Evolutionary conservation across 257 asterid species (phyloP), one percentile per base, ranked within the genome.

Genomic region (Mitragyna speciosa): DNA sequence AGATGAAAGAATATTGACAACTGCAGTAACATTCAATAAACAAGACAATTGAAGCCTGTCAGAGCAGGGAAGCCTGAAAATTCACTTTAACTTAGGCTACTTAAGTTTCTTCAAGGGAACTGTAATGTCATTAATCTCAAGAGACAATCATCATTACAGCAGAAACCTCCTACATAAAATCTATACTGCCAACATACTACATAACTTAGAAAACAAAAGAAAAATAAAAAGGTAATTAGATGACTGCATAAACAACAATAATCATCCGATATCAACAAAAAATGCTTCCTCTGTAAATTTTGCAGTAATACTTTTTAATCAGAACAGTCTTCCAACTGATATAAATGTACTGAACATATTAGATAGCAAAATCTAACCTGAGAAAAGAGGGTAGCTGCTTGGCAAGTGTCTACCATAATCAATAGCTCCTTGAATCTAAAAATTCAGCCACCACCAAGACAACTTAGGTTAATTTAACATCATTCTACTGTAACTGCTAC

Each of bases 321-420:
- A 73, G 66, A 56, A 26, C 19, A 51, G 49, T 52, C 68, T 79
- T 33, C 72, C 69, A 56, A 36, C 66, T 26, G 2, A 61, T 33
- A 52, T 59, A 20, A 8, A 68, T 30, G 0, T 20, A 22, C 19
- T 41, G n/a, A 59, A 45, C 30, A 33, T 9, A 31, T 14, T 41
- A 72, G 51, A 79, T 77, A 63, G 19, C 41, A 56, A 69, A 79
- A 66, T 80, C 81, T 81, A 82, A 94, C 99, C 91, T 96, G 98
- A 83, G 93, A 89, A 89, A 94, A 96, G 61, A 92, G 96, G 52
- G 99, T 96, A 81, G 98, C 98, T n/a, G 99, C 99, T 88, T 94
- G 99, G 88, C 99, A 94, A 81, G 99, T 96, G 84, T 96, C 99
- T 68, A 94, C 98, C 99, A 96, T 94, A 77, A 96, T 96, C 85